phyloP scores from a whole-genome alignment of 495 filamentous ascomycete genomes.

The Sporormia fimetaria region DNA sequence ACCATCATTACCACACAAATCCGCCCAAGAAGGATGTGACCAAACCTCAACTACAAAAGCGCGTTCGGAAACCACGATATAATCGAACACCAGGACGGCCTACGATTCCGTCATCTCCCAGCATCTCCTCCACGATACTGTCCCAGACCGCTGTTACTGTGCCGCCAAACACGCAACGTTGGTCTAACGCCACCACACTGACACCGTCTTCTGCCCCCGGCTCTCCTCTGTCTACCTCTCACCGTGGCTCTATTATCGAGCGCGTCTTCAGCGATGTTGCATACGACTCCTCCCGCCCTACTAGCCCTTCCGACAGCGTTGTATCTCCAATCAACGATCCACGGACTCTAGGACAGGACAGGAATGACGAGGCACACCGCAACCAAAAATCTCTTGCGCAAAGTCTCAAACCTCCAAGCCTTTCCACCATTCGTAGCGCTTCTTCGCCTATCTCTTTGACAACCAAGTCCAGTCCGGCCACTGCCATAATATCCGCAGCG shows the following conservation, averaged over 20 bases:
- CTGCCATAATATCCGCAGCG: slow-evolving; percentile 19
- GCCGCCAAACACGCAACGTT: slow-evolving; percentile 44
- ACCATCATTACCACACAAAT: slow-evolving; percentile 79
- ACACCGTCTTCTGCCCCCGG: slow-evolving; percentile 62
- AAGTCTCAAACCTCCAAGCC: slow-evolving; percentile 15
- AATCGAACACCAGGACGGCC: slow-evolving; percentile 48
- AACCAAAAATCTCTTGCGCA: slow-evolving; percentile 10
- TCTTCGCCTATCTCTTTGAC: slow-evolving; percentile 19
- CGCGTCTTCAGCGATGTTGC: slow-evolving; percentile 40
- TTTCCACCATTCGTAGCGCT: slow-evolving; percentile 18
- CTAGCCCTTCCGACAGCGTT: slow-evolving; percentile 50
- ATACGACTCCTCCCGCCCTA: slow-evolving; percentile 51
- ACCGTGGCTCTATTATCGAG: slow-evolving; percentile 68
- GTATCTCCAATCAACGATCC: slow-evolving; percentile 29
- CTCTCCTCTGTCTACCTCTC: slow-evolving; percentile 61
- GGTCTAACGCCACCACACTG: slow-evolving; percentile 56
- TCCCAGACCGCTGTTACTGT: slow-evolving; percentile 55
- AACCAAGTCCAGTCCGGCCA: slow-evolving; percentile 16
- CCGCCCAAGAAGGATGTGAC: slow-evolving; percentile 32
- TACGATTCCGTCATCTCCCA: slow-evolving; percentile 36
- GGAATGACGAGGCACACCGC: slow-evolving; percentile 5
- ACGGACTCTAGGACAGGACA: slow-evolving; percentile 2
- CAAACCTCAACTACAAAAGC: slow-evolving; percentile 43
- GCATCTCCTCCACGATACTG: slow-evolving; percentile 46
- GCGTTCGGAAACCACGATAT: slow-evolving; percentile 60